Percentiles rank a stretch among this genome's conserved stretches.
phyloP scores from a whole-genome alignment of 164 flowering plant species.

The grape (Vitis vinifera) region ASM3070453v1 NC_081823.1:8452501-8453000 shows the following conservation, averaged over 20 bases:
- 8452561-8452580: constrained; percentile 96
- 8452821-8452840: constrained; percentile 97
- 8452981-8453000: constrained; percentile 88
- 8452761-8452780: too few species aligned
- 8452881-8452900: constrained; percentile 93
- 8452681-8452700: too few species aligned
- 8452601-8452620: too few species aligned
- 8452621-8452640: too few species aligned
- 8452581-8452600: constrained; percentile 74
- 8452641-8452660: too few species aligned
- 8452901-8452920: constrained; percentile 98
- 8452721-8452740: too few species aligned
- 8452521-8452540: constrained; percentile 90
- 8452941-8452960: constrained; percentile 98
- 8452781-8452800: too few species aligned
- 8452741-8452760: too few species aligned
- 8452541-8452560: constrained; percentile 99
- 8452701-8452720: too few species aligned
- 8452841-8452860: constrained; percentile 87
- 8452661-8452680: too few species aligned
- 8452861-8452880: constrained; percentile 97
- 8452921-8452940: constrained; percentile 99
- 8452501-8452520: constrained; percentile 92
- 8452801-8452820: constrained; percentile 99
- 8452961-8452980: constrained; percentile 97